Conservation (phyloP, 2,329 filamentous ascomycete species). For the Microdochium nivale region DNA sequence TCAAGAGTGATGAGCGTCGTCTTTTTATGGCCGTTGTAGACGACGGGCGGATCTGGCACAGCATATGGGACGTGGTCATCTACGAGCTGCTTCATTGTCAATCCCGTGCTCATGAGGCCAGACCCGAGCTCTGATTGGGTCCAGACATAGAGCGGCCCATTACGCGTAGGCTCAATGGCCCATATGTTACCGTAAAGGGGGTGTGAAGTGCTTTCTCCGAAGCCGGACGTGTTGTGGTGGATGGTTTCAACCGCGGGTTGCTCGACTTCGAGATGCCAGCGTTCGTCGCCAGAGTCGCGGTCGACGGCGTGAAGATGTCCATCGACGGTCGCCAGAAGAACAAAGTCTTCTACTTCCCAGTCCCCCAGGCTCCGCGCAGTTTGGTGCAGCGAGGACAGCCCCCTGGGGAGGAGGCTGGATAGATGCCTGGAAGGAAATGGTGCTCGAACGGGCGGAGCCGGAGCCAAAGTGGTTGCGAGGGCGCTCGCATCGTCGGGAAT, state of each 20-base stretch:
- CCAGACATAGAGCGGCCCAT: conserved; percentile 84
- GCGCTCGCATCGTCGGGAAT: conserved; percentile 73
- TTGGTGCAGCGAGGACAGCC: conserved; percentile 67
- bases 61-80: conserved; percentile 73
- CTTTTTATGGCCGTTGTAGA: conserved; percentile 88
- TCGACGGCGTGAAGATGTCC: conserved; percentile 90
- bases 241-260: conserved; percentile 85
- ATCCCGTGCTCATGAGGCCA: conserved; percentile 56
- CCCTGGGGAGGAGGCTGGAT: conserved; percentile 46
- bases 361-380: conserved; percentile 96
- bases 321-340: conserved; percentile 99
- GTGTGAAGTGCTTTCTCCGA: conserved; percentile 48
- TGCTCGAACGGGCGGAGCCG: conserved; percentile 93
- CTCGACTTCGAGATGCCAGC: conserved; percentile 79
- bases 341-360: conserved; percentile 99
- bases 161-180: conserved; percentile 86
- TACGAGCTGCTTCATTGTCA: conserved; percentile 81
- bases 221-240: conserved; percentile 66
- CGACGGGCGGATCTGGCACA: conserved; percentile 65
- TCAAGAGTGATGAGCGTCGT: conserved; percentile 85
- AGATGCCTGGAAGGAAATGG: conserved; percentile 62
- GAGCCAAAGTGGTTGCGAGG: conserved; percentile 87
- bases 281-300: conserved; percentile 72
- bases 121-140: conserved; percentile 53
- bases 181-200: conserved; percentile 82